Evolutionary conservation across 805 yeast genomes (phyloP), one percentile per base, ranked within the genome.

Genomic region (Vanderwaltozyma polyspora): DNA sequence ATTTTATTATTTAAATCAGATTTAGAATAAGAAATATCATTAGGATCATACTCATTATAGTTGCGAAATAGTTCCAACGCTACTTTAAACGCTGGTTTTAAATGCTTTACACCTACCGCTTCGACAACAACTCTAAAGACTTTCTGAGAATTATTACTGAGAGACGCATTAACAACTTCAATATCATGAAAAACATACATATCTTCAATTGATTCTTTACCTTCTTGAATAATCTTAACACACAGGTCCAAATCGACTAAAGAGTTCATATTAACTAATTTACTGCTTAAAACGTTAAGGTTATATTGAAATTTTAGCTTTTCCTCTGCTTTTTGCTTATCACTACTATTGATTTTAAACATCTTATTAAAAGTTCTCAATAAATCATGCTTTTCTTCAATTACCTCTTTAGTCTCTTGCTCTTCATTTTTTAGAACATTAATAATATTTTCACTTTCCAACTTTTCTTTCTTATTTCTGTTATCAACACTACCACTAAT

Each of bases 161-260:
- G n/a, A n/a, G n/a, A n/a, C n/a, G 10, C 23, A 21, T 21, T 21
- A 7, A 10, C 23, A 21, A 72, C 62, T n/a, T 25, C 27, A 25
- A 9, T n/a, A 25, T 16, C 60, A 38, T 51, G 55, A 48, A 79
- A 69, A 12, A 63, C 63, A 19, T 68, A 52, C 31, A 82, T 67
- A 26, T 86, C 57, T 33, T 74, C 77, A 14, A 83, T 70, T 19
- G 79, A 68, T 9, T 63, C 61, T 41, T 76, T 75, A 5, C 89
- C 89, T 22, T 70, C 71, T 43, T 79, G 81, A 34, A 87, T 62
- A 7, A 83, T 66, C 32, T 72, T 70, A 39, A 83, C 70, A 1
- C 89, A 79, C 31, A 89, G 63, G 50, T 87, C 94, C 32, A 89
- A 71, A 46, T 86, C 81, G 39, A 89, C 77, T 21, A 83, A 72